A percentile compares a stretch with the other conserved stretches of the same genome.
These are phyloP conservation scores for Chloris gayana DNA, from an alignment of 176 grass and related monocot species.

Conservation along the genomic window DNA sequence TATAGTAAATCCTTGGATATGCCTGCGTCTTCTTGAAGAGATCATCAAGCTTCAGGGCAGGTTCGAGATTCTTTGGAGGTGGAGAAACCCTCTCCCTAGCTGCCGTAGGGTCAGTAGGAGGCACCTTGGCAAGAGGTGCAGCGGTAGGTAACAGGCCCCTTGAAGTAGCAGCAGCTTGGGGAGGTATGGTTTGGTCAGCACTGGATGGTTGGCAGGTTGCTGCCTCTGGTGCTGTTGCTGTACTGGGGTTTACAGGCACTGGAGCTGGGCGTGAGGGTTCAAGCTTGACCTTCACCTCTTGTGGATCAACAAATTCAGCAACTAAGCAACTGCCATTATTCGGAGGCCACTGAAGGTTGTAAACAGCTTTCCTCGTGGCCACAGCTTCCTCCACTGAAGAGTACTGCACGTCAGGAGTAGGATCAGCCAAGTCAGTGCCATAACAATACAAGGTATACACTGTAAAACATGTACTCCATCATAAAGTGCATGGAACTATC, in stretches of 20 bases:
- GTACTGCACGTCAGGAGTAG: constrained; percentile 44
- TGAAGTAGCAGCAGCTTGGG: constrained; percentile 23
- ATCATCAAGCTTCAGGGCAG: constrained; percentile 60
- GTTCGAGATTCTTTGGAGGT: constrained; percentile 46
- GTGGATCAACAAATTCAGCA: constrained; percentile 81
- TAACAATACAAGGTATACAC: not conserved
- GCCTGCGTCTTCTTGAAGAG: constrained; percentile 80
- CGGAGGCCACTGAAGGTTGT: constrained; percentile 82
- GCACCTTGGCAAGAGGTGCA: constrained; percentile 19
- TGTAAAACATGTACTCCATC: not conserved
- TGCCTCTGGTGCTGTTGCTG: no score
- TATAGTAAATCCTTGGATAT: constrained; percentile 75
- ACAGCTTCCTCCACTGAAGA: constrained; percentile 79
- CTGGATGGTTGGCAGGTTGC: constrained; percentile 40
- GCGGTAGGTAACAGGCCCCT: constrained; percentile 44
- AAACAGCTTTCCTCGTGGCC: constrained; percentile 72
- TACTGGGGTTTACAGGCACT: constrained; percentile 31
- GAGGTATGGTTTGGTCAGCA: constrained; percentile 40
- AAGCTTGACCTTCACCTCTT: constrained; percentile 60
- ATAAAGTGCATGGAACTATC: constrained; percentile 8
- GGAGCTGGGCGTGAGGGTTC: constrained; percentile 47
- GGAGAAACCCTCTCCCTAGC: constrained; percentile 40
- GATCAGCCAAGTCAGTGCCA: constrained; percentile 8
- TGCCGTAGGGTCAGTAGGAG: constrained; percentile 13
- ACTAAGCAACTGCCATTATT: constrained; percentile 63